phyloP scores from a whole-genome alignment of 78 protist genomes.

The Pirum gemmata region DNA sequence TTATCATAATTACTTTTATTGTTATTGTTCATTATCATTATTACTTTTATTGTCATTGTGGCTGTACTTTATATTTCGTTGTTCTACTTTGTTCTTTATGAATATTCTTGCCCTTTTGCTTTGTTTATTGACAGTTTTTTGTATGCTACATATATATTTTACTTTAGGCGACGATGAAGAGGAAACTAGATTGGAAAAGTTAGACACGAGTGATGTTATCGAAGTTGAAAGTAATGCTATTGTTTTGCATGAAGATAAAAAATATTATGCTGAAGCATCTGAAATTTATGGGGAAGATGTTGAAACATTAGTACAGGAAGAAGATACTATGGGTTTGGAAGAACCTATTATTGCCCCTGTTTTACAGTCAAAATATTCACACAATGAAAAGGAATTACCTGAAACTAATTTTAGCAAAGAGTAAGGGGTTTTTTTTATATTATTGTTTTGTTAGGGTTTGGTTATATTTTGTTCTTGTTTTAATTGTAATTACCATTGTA shows the following conservation, averaged over 20 bases:
- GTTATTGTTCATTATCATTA: too few species aligned
- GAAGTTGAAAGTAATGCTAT: slow-evolving; percentile 52
- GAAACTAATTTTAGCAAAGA: slow-evolving; percentile 41
- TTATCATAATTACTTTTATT: too few species aligned
- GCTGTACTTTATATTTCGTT: too few species aligned
- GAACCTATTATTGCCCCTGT: slow-evolving; percentile 91
- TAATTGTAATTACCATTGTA: background rate
- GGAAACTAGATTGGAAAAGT: slow-evolving; percentile 48
- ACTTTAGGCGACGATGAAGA: slow-evolving; percentile 60
- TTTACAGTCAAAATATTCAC: slow-evolving; percentile 45
- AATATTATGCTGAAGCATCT: slow-evolving; percentile 84
- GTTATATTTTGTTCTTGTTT: background rate
- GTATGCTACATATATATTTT: too few species aligned
- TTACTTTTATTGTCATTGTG: too few species aligned
- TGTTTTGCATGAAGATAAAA: slow-evolving; percentile 92
- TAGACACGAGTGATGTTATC: slow-evolving; percentile 22
- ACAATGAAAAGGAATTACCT: slow-evolving; percentile 51
- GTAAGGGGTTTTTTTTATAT: slow-evolving; percentile 30
- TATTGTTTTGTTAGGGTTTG: background rate
- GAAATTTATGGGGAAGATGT: slow-evolving; percentile 79
- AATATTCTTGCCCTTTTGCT: too few species aligned
- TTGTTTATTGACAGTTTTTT: too few species aligned
- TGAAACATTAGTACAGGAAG: slow-evolving; percentile 92
- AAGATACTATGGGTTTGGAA: slow-evolving; percentile 88
- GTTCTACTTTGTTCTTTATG: too few species aligned